Conservation (phyloP, 208 protist genomes). For the Crithidia acanthocephali region DNA sequence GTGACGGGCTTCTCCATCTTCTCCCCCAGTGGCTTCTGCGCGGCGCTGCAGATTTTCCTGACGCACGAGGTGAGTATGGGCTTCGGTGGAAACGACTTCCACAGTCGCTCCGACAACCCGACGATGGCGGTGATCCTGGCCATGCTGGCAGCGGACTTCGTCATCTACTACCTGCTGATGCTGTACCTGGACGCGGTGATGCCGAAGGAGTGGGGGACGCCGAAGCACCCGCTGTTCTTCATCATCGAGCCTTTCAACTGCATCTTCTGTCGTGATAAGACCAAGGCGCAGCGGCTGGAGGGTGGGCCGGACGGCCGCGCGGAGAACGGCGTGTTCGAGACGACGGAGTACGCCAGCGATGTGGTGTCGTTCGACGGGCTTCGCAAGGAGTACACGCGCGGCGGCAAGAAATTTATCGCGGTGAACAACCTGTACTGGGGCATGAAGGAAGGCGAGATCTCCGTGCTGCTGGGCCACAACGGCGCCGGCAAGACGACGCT, state of each 20-base stretch:
- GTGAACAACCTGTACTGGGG: constrained; percentile 78
- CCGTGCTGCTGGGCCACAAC: constrained; percentile 77
- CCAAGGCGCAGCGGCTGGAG: not conserved
- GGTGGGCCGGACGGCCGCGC: constrained; percentile 34
- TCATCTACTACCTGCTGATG: constrained; percentile 65
- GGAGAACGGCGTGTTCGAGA: constrained; percentile 34
- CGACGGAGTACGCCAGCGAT: constrained; percentile 5
- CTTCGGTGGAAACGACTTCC: constrained; percentile 26
- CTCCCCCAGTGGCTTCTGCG: constrained; percentile 55
- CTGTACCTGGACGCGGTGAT: constrained; percentile 81
- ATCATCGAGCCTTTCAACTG: constrained; percentile 49
- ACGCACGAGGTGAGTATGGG: constrained; percentile 37
- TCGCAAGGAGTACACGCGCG: constrained; percentile 42
- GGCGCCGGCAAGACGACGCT: constrained; percentile 84
- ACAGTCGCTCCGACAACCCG: constrained; percentile 22
- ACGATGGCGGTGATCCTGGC: constrained; percentile 31
- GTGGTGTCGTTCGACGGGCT: constrained; percentile 36
- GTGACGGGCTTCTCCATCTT: constrained; percentile 48
- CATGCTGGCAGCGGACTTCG: constrained; percentile 46
- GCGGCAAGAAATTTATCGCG: constrained; percentile 63
- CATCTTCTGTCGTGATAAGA: constrained; percentile 24
- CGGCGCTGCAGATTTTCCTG: constrained; percentile 40
- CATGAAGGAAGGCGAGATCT: constrained; percentile 56
- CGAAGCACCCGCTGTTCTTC: constrained; percentile 70
- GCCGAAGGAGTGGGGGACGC: constrained; percentile 65